Evolutionary conservation across 1,284 basidiomycete genomes (phyloP).

Genomic region (Boletellus deceptivus): DNA sequence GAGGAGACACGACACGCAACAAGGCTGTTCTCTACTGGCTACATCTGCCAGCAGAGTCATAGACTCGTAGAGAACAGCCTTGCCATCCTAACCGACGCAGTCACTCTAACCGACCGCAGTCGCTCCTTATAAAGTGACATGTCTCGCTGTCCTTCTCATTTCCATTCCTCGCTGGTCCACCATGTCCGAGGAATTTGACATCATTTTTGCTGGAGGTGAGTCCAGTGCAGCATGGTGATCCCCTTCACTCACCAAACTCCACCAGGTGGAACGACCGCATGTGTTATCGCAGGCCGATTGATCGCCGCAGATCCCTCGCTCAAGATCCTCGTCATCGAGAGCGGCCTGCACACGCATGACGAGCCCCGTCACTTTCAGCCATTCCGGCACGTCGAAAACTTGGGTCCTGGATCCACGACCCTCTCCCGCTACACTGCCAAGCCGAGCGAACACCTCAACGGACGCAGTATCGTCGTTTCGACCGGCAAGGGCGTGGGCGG

Average conservation of each 20-base stretch:
- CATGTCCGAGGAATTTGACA: not conserved
- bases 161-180: no score
- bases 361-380: conserved; percentile 49
- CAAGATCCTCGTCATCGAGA: conserved; percentile 43
- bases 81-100: no score
- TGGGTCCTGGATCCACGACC: conserved; percentile 31
- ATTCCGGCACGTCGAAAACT: conserved; percentile 41
- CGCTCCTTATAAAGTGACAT: no score
- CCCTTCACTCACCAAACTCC: not conserved
- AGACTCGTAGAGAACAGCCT: no score
- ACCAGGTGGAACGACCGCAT: no score
- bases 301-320: conserved; percentile 39
- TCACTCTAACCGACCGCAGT: no score
- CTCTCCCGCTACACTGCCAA: conserved; percentile 43
- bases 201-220: not conserved
- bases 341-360: conserved; percentile 49
- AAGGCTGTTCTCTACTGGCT: no score
- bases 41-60: no score
- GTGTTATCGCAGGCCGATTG: conserved; percentile 37
- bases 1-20: no score
- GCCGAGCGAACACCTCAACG: conserved; percentile 29
- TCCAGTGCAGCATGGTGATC: not conserved
- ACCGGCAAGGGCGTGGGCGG: conserved; percentile 37
- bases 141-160: no score
- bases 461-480: not conserved